These are phyloP conservation scores for Pseudogymnoascus sp. DNA, from an alignment of 2,329 filamentous ascomycete genomes.

Conservation along the genomic window DNA sequence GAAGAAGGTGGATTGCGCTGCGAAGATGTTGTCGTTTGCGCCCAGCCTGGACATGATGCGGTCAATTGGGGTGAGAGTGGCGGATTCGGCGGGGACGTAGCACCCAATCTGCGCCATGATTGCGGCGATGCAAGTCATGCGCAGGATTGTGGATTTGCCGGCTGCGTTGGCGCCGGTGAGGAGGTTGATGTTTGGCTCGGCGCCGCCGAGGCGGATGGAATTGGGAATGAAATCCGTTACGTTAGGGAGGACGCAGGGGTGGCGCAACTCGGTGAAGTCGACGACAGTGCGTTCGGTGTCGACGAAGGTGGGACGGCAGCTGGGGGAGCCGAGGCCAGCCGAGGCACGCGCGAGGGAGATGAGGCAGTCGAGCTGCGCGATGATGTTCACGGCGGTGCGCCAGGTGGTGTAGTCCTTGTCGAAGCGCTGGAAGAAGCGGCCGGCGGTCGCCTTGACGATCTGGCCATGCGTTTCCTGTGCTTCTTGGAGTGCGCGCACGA, in stretches of 20 bases:
- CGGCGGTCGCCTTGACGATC: conserved; percentile 76
- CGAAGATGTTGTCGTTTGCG: conserved; percentile 98
- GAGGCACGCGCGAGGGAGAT: conserved; percentile 90
- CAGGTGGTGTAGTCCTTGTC: conserved; percentile 78
- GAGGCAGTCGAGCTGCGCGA: conserved; percentile 88
- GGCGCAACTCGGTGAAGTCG: conserved; percentile 86
- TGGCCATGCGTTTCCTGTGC: conserved; percentile 90
- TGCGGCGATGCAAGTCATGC: conserved; percentile 94
- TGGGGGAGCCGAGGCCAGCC: conserved; percentile 70
- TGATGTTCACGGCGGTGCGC: conserved; percentile 81
- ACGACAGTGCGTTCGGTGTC: conserved; percentile 76
- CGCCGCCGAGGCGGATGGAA: conserved; percentile 77
- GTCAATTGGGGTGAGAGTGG: conserved; percentile 80
- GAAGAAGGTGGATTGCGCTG: conserved; percentile 95
- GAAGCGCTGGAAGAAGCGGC: conserved; percentile 78
- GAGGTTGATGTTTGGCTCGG: conserved; percentile 73
- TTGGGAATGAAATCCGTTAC: conserved; percentile 96
- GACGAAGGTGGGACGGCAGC: conserved; percentile 81
- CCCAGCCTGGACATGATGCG: conserved; percentile 98
- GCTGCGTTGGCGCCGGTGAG: conserved; percentile 95
- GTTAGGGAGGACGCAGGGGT: conserved; percentile 86
- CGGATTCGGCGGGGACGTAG: conserved; percentile 75
- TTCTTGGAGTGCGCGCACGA: conserved; percentile 85
- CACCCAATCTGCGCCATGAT: conserved; percentile 97
- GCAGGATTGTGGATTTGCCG: conserved; percentile 89